Base-by-base conservation (phyloP, 768 basidiomycete genomes). In the Boletus sp. region DNA sequence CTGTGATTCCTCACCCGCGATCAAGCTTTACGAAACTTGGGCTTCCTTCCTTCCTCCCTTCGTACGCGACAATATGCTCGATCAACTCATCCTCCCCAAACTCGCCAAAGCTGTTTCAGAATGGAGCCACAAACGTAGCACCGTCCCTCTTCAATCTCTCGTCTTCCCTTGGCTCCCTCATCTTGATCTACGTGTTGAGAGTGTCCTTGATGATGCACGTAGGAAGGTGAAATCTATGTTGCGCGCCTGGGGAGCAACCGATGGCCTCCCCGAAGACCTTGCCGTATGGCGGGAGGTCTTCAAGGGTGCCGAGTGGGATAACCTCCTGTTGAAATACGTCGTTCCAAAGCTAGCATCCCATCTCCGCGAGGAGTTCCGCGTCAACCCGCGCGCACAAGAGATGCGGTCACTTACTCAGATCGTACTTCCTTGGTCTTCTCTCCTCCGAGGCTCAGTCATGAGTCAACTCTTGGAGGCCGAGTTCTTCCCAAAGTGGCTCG, bases 401-500 rank as follows among this genome's bases (percentile, higher is more conserved):
- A 88, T 98, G 85, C 77, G 77, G 23, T 90, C 94, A 0, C 77
- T 99, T 43, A 75, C 85, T 19, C 77, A 77, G 49, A 55, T 61
- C 11, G 89, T 93, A 17, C 75, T 98, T 41, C 75, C 77, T 1
- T 99, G 97, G 97, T 76, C 79, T 11, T 68, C 75, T 32, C 77
- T 91, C 51, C 77, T 98, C 34, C 86, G 90, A 8, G 71, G 83
- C 0, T 84, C 88, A 5, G 81, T 96, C 56, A 79, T 97, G 63
- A 79, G 85, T 1, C 90, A 94, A 64, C 75, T 99, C 13, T 74
- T 99, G 58, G 91, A 96, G 68, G 79, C 81, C 6, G 93, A 93
- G 64, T 96, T 98, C 77, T 98, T 98, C 80, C 91, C 93, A 5
- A 96, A 97, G 68, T 99, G 95, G 94, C 78, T 98, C 55, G 88